Evolutionary conservation across 2,329 filamentous ascomycete genomes (phyloP).

Genomic region (Cytospora paraplurivora): DNA sequence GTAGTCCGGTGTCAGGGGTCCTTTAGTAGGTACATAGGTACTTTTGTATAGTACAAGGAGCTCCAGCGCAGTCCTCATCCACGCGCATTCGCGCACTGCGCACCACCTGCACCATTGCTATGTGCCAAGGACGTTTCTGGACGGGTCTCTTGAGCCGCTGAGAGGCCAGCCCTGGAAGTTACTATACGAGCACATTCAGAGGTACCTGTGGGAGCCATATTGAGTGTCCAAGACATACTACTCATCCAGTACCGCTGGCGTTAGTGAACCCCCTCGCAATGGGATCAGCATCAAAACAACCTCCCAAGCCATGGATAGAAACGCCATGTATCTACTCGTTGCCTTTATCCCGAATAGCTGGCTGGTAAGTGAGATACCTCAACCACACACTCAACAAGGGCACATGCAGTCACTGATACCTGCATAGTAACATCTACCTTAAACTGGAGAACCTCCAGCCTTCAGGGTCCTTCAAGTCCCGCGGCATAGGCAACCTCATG

Average conservation of each 20-base stretch:
- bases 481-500: slow-evolving; percentile 73
- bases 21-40: neutral
- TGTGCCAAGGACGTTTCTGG: neutral
- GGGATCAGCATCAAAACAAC: slow-evolving; percentile 36
- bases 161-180: neutral
- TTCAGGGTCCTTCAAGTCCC: slow-evolving; percentile 81
- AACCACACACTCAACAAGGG: neutral
- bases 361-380: slow-evolving; percentile 57
- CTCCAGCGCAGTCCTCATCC: neutral
- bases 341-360: slow-evolving; percentile 64
- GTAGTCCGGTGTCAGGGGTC: neutral
- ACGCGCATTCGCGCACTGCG: neutral
- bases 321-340: slow-evolving; percentile 69
- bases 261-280: slow-evolving; percentile 28
- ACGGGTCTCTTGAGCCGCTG: no score
- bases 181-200: neutral
- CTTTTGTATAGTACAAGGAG: neutral
- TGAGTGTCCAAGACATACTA: neutral
- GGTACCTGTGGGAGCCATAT: neutral
- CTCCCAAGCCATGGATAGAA: slow-evolving; percentile 60
- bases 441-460: slow-evolving; percentile 84
- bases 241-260: neutral
- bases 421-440: slow-evolving; percentile 70
- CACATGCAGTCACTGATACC: neutral
- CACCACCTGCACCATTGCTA: no score